Percentiles rank a stretch among this genome's conserved stretches.
Conservation (phyloP, 2,329 filamentous ascomycete genomes). For the Trichoderma gracile region DNA sequence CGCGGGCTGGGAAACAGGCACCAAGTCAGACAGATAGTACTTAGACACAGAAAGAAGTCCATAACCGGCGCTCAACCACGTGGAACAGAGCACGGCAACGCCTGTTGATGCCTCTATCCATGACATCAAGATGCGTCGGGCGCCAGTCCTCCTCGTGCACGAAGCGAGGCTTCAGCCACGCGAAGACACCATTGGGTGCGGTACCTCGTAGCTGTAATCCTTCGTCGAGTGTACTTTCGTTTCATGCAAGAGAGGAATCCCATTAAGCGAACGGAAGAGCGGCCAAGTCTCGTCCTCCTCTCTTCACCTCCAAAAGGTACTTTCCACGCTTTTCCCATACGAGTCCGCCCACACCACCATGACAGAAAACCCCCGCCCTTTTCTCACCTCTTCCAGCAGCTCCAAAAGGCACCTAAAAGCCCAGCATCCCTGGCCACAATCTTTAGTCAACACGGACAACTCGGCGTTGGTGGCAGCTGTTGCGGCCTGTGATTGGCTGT, state of each 20-base stretch:
- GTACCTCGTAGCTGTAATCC: not conserved
- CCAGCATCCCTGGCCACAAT: not conserved
- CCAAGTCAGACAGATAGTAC: not conserved
- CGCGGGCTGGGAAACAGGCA: not conserved
- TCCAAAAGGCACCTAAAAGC: not conserved
- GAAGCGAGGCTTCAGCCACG: slow-evolving; percentile 13
- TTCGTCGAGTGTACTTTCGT: not conserved
- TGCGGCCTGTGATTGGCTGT: slow-evolving; percentile 1
- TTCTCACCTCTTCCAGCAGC: not conserved
- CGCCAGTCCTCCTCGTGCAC: not conserved
- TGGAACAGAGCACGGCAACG: not conserved
- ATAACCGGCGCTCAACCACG: not conserved
- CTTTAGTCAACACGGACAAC: slow-evolving; percentile 21
- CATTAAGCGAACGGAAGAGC: too few species aligned
- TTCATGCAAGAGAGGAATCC: too few species aligned
- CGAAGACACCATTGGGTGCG: not conserved
- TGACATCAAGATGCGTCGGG: slow-evolving; percentile 17
- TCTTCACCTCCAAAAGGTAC: not conserved
- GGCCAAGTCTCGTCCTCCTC: slow-evolving; percentile 6
- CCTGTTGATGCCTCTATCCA: not conserved
- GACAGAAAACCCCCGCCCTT: slow-evolving; percentile 2
- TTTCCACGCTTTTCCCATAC: not conserved
- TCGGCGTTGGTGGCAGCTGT: slow-evolving; percentile 19
- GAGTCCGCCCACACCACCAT: slow-evolving; percentile 12
- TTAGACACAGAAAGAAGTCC: not conserved